Percentiles rank a stretch among this genome's conserved stretches.
Evolutionary conservation across 305 asterid genomes (phyloP).

Genomic region (Lippia alba): DNA sequence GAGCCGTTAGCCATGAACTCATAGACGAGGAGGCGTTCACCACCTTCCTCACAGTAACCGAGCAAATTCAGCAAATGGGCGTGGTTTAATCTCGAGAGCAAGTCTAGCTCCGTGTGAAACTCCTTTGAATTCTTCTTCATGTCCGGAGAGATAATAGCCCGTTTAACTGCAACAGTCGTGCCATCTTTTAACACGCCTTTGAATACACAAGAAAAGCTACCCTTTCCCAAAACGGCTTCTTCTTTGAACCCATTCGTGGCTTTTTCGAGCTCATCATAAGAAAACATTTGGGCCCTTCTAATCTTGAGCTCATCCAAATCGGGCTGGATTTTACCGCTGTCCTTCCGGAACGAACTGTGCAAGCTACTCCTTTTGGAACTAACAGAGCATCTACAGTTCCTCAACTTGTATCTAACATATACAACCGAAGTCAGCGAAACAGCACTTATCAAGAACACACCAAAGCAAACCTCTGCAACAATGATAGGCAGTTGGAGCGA

Average conservation of each 20-base stretch:
- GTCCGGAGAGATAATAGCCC: constrained; percentile 67
- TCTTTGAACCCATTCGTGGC: constrained; percentile 72
- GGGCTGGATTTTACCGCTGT: constrained; percentile 55
- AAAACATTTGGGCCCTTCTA: constrained; percentile 73
- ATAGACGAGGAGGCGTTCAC: constrained; percentile 72
- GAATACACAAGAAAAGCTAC: constrained; percentile 80
- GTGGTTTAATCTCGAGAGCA: constrained; percentile 76
- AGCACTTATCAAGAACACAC: constrained; percentile 62
- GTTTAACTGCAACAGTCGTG: constrained; percentile 69
- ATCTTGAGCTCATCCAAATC: constrained; percentile 71
- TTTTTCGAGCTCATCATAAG: constrained; percentile 66
- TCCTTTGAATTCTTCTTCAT: constrained; percentile 75
- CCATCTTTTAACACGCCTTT: constrained; percentile 77
- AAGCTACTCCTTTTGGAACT: constrained; percentile 38
- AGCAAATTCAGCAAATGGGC: constrained; percentile 76
- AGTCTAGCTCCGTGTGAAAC: constrained; percentile 73
- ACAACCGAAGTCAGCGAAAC: constrained; percentile 57
- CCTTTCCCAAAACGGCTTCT: constrained; percentile 72
- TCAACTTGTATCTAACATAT: constrained; percentile 65
- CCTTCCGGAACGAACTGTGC: constrained; percentile 46
- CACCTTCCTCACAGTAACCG: constrained; percentile 81
- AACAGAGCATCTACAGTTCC: constrained; percentile 69
- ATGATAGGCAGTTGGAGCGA: constrained; percentile 69
- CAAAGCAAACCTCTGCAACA: constrained; percentile 67
- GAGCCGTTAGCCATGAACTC: constrained; percentile 93